phyloP scores from a whole-genome alignment of 768 basidiomycete species.

The Podaxis mareebaensis region DNA sequence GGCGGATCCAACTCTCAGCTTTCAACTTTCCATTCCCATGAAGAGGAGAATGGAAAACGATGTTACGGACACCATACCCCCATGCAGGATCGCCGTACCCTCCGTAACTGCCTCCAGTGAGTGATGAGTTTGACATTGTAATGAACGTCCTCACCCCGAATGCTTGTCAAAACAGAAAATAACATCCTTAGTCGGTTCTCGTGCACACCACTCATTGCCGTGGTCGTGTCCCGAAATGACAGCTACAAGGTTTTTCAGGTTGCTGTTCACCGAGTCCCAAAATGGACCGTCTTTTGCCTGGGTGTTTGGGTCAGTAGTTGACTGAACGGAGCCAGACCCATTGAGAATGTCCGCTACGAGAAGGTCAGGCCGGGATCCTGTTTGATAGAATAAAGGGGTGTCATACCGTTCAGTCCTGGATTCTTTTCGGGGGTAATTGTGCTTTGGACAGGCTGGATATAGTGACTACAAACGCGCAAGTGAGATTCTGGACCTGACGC shows the following conservation, averaged over 20 bases:
- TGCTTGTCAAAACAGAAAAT: slow-evolving; percentile 82
- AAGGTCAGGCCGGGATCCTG: neutral
- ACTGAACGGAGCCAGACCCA: slow-evolving; percentile 60
- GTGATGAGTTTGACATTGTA: neutral
- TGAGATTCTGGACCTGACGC: neutral
- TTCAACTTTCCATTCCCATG: neutral
- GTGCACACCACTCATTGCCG: slow-evolving; percentile 78
- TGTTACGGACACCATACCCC: slow-evolving; percentile 67
- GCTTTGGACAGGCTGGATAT: slow-evolving; percentile 36
- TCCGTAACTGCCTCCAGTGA: slow-evolving; percentile 55
- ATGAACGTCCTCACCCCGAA: slow-evolving; percentile 50
- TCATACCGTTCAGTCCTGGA: slow-evolving; percentile 45
- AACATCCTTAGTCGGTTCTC: slow-evolving; percentile 59
- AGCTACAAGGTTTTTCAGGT: slow-evolving; percentile 66
- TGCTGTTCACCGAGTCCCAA: slow-evolving; percentile 58
- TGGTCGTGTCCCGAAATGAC: slow-evolving; percentile 78
- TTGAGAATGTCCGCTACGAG: slow-evolving; percentile 52
- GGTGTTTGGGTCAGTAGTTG: slow-evolving; percentile 36
- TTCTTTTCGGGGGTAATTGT: slow-evolving; percentile 35
- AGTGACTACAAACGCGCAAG: slow-evolving; percentile 28
- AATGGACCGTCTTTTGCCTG: slow-evolving; percentile 56
- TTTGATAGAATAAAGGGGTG: neutral
- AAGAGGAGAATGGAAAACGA: slow-evolving; percentile 45
- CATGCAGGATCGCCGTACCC: slow-evolving; percentile 55
- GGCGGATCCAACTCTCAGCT: slow-evolving; percentile 64